Percentiles rank a stretch among this genome's conserved stretches.
These are phyloP conservation scores for Solanum habrochaites DNA, from an alignment of 257 asterid genomes.

Conservation along the genomic window DNA sequence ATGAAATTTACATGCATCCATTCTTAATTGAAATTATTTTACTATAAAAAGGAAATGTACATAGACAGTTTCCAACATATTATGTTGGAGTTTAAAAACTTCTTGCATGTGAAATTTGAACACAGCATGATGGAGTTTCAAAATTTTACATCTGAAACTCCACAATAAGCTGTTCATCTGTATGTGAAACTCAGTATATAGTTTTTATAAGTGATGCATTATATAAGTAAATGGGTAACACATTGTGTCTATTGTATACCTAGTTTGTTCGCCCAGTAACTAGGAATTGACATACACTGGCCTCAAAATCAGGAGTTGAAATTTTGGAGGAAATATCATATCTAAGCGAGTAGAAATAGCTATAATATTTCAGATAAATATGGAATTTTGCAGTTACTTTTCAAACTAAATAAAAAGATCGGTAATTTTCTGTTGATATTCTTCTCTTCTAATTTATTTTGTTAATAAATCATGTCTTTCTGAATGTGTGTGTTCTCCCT, in stretches of 20 bases:
- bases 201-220: background rate
- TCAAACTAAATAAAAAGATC: background rate
- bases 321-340: background rate
- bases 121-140: background rate
- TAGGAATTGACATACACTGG: background rate
- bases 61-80: background rate
- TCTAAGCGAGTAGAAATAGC: background rate
- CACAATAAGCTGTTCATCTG: background rate
- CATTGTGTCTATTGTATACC: background rate
- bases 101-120: background rate
- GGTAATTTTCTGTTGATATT: background rate
- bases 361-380: background rate
- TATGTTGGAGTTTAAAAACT: background rate
- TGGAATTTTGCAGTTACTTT: background rate
- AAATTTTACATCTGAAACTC: background rate
- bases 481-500: background rate
- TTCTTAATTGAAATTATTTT: background rate
- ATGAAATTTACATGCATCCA: background rate
- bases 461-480: background rate
- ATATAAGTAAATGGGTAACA: background rate
- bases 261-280: background rate
- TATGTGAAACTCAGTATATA: background rate
- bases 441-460: background rate
- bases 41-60: background rate
- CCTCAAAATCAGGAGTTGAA: background rate